These are phyloP conservation scores for Penicillium sp. DNA, from an alignment of 2,329 filamentous ascomycete genomes.

Conservation along the genomic window DNA sequence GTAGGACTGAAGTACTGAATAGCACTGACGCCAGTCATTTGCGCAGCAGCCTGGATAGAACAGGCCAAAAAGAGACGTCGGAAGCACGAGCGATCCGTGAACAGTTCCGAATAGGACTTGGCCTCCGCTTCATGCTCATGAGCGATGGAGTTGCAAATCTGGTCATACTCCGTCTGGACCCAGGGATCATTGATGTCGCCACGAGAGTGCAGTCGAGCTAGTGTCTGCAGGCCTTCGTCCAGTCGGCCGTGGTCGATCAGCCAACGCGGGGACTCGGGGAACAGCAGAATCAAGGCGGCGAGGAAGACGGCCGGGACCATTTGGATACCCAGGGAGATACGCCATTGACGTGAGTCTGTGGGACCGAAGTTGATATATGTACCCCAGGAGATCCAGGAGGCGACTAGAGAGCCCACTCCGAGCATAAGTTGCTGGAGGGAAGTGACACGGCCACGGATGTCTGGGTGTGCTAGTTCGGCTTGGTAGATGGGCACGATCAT, in stretches of 20 bases:
- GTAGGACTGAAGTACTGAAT: conserved; percentile 69
- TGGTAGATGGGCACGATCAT: conserved; percentile 73
- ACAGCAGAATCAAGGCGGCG: conserved; percentile 65
- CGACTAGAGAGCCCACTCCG: conserved; percentile 69
- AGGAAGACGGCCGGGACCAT: conserved; percentile 65
- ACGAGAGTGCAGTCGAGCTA: conserved; percentile 68
- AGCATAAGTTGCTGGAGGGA: conserved; percentile 80
- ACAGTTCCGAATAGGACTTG: conserved; percentile 68
- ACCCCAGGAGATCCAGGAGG: conserved; percentile 72
- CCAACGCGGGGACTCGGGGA: conserved; percentile 73
- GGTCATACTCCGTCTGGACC: conserved; percentile 69
- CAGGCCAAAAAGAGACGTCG: conserved; percentile 68
- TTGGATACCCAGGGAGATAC: conserved; percentile 66
- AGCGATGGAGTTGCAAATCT: conserved; percentile 66
- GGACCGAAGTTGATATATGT: conserved; percentile 52
- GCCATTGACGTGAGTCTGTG: conserved; percentile 56
- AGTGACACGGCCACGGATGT: conserved; percentile 72
- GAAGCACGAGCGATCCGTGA: conserved; percentile 64
- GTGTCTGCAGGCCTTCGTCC: conserved; percentile 63
- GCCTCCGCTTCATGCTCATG: conserved; percentile 67
- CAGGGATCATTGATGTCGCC: conserved; percentile 65
- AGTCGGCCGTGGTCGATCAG: conserved; percentile 67
- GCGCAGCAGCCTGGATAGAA: conserved; percentile 66
- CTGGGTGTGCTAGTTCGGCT: conserved; percentile 75
- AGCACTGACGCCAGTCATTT: conserved; percentile 72